Percentiles rank a stretch among this genome's conserved stretches.
Conservation (phyloP, 495 filamentous ascomycete genomes). For the Cercophora scortea region DNA sequence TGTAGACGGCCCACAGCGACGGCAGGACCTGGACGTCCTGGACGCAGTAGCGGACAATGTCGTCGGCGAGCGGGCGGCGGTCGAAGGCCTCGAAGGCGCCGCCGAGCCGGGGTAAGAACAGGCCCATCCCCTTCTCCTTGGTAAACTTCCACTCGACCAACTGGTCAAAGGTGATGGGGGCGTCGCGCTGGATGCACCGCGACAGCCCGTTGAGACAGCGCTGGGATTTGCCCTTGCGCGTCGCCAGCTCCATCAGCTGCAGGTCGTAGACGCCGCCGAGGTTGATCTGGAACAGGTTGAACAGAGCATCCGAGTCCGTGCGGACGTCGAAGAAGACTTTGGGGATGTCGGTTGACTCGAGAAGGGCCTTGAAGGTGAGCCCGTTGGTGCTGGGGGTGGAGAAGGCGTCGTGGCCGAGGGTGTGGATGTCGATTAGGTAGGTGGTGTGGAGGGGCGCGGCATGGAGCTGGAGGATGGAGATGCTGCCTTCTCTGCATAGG, state of each 20-base stretch:
- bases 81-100: constrained; percentile 1
- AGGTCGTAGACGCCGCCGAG: constrained; percentile 41
- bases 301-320: constrained; percentile 51
- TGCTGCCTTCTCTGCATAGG: constrained; percentile 38
- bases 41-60: background rate
- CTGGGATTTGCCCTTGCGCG: constrained; percentile 16
- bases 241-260: constrained; percentile 49
- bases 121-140: background rate
- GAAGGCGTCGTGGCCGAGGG: constrained; percentile 37
- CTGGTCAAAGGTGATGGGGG: background rate
- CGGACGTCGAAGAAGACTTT: constrained; percentile 52
- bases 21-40: constrained; percentile 5
- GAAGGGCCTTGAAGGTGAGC: constrained; percentile 40
- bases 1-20: background rate
- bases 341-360: constrained; percentile 35
- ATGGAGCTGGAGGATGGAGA: constrained; percentile 43
- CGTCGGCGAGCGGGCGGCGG: background rate
- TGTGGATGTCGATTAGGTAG: constrained; percentile 47
- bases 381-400: constrained; percentile 16
- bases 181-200: constrained; percentile 34
- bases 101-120: constrained; percentile 1
- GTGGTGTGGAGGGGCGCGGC: constrained; percentile 5
- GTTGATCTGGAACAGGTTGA: constrained; percentile 29
- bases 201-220: constrained; percentile 29
- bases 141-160: background rate